Percentiles rank a stretch among this genome's conserved stretches.
Evolutionary conservation across 2,329 filamentous ascomycete species (phyloP).

Genomic region (Colletotrichum orchidophilum): DNA sequence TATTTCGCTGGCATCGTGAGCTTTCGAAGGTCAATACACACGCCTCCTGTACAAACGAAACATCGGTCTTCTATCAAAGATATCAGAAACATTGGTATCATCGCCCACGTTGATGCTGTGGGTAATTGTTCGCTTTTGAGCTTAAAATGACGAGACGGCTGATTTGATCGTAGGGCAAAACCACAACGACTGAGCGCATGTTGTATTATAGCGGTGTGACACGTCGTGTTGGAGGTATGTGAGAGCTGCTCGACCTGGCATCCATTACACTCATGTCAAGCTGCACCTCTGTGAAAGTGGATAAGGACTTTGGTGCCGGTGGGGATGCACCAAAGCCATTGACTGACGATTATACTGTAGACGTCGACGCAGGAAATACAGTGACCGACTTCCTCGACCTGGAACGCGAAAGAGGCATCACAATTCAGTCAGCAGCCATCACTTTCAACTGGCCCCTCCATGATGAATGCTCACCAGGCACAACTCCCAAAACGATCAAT

Average conservation of each 20-base stretch:
- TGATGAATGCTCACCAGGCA: conserved; percentile 50
- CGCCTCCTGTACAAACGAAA: conserved; percentile 32
- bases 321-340: neutral
- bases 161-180: conserved; percentile 74
- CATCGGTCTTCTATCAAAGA: conserved; percentile 59
- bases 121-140: conserved; percentile 37
- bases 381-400: conserved; percentile 97
- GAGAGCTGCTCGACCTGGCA: no score
- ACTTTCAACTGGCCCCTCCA: conserved; percentile 90
- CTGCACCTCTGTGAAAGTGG: no score
- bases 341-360: conserved; percentile 48
- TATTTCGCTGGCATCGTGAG: conserved; percentile 13
- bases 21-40: conserved; percentile 21
- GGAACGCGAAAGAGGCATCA: conserved; percentile 92
- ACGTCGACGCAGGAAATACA: conserved; percentile 96
- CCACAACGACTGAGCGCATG: conserved; percentile 98
- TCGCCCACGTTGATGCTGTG: conserved; percentile 95
- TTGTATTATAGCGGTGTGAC: conserved; percentile 95
- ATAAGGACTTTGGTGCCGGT: neutral
- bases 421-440: conserved; percentile 96
- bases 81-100: conserved; percentile 96
- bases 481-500: conserved; percentile 76
- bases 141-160: conserved; percentile 28
- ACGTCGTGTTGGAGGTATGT: conserved; percentile 77
- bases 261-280: neutral